Percentiles rank a stretch among this genome's conserved stretches.
Evolutionary conservation across 352 stramenopile genomes (phyloP).

Genomic region (Aphanomyces cochlioides): DNA sequence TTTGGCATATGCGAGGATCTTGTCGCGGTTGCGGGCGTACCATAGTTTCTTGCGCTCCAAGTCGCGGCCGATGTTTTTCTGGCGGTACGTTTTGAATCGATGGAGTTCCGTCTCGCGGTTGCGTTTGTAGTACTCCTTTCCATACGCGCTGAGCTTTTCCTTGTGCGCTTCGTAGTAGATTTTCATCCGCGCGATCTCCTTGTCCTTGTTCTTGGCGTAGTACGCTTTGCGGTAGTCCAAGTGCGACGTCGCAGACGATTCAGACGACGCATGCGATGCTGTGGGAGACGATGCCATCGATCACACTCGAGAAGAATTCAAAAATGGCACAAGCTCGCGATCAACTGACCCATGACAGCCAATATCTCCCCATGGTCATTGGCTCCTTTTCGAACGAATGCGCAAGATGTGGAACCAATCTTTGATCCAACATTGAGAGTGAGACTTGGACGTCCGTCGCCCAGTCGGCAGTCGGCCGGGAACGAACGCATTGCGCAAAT

Average conservation of each 20-base stretch:
- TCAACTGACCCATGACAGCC: background rate
- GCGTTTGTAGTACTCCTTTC: conserved; percentile 22
- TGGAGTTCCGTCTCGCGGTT: conserved; percentile 16
- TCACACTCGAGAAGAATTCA: too few species aligned
- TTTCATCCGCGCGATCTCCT: conserved; percentile 14
- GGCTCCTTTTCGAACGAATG: background rate
- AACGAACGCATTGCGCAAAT: too few species aligned
- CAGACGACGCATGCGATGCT: background rate
- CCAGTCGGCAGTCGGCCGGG: too few species aligned
- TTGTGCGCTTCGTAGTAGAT: conserved; percentile 9
- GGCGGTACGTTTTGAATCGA: conserved; percentile 13
- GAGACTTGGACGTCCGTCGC: too few species aligned
- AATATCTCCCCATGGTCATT: background rate
- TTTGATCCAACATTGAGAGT: too few species aligned
- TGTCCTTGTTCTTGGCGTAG: conserved; percentile 24
- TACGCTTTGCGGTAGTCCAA: conserved; percentile 9
- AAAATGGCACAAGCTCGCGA: background rate
- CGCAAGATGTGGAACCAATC: background rate
- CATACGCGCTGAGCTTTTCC: conserved; percentile 20
- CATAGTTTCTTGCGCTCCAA: conserved; percentile 16
- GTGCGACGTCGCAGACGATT: background rate
- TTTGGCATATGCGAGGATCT: conserved; percentile 13
- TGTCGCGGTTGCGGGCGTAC: conserved; percentile 18
- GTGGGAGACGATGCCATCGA: background rate
- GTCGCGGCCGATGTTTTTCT: conserved; percentile 14